Evolutionary conservation across 2,329 filamentous ascomycete genomes (phyloP).

Genomic region (Aspergillus pseudoviridinutans): DNA sequence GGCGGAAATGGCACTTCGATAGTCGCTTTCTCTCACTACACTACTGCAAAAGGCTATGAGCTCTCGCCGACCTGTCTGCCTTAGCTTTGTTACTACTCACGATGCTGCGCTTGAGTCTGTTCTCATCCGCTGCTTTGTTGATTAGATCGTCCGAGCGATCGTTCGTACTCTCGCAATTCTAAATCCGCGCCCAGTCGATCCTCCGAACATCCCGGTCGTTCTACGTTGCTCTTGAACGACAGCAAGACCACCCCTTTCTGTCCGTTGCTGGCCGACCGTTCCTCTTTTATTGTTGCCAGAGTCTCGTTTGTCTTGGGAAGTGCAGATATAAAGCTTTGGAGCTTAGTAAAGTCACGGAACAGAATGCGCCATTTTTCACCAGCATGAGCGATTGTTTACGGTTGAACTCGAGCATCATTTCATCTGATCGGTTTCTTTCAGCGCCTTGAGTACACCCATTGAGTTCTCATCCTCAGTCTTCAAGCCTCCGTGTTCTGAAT

Average conservation of each 20-base stretch:
- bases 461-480: background rate
- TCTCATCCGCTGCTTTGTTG: background rate
- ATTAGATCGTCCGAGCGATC: slow-evolving; percentile 10
- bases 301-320: background rate
- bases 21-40: background rate
- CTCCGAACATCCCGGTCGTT: background rate
- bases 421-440: background rate
- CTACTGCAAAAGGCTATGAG: background rate
- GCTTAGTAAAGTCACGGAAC: slow-evolving; percentile 4
- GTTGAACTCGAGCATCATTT: background rate
- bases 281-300: slow-evolving; percentile 1
- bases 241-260: background rate
- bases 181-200: background rate
- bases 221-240: background rate
- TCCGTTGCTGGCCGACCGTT: background rate
- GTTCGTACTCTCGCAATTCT: slow-evolving; percentile 2
- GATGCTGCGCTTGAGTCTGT: slow-evolving; percentile 10
- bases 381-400: slow-evolving; percentile 15
- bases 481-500: background rate
- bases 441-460: background rate
- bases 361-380: slow-evolving; percentile 12
- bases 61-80: background rate
- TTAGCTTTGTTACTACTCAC: background rate
- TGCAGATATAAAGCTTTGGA: background rate
- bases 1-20: background rate